Base-by-base conservation (phyloP, 495 filamentous ascomycete genomes). In the Podospora appendiculata region DNA sequence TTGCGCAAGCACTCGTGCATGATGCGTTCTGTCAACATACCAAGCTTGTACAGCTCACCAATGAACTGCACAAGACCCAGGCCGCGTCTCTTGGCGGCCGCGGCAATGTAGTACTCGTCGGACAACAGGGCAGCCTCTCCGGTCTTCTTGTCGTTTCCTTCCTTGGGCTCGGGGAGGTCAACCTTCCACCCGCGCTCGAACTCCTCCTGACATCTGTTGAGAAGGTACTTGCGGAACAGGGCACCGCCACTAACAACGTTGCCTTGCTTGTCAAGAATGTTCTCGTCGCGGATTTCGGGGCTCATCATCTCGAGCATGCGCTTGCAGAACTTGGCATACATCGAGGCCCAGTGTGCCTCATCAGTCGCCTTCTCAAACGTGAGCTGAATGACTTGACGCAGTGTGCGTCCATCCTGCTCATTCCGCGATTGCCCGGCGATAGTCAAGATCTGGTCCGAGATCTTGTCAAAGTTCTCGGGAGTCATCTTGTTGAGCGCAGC, bases 1-100 rank as follows among this genome's bases (percentile, higher is more conserved):
- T 95, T 95, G 76, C 88, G 84, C 11, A 97, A 89, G 79, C 93
- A 99, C 73, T 96, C 90, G 74, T 97, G 94, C 93, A 99, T 98
- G 74, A 98, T 97, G 70, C 90, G 89, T 66, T 95, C 87, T 45
- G 93, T 99, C 70, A 99, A 80, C 93, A 99, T 99, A 60, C 85
- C 82, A 55, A 98, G 82, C 77, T 97, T 97, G 82, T 93, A 98
- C 38, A 98, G 83, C 67, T 98, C 93, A 73, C 93, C 93, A 69
- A 99, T 99, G 75, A 99, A 97, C 70, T 96, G 91, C 58, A 99
- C 90, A 48, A 99, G 79, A 82, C 93, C 93, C 55, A 99, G 85
- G 72, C 93, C 93, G 68, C 89, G 86, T 70, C 93, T 85, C 77
- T 99, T 99, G 50, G 93, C 92, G 54, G 92, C 91, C 38, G 94